Evolutionary conservation across 164 flowering plant species (phyloP).

Genomic region (Umbilicus rupestris): DNA sequence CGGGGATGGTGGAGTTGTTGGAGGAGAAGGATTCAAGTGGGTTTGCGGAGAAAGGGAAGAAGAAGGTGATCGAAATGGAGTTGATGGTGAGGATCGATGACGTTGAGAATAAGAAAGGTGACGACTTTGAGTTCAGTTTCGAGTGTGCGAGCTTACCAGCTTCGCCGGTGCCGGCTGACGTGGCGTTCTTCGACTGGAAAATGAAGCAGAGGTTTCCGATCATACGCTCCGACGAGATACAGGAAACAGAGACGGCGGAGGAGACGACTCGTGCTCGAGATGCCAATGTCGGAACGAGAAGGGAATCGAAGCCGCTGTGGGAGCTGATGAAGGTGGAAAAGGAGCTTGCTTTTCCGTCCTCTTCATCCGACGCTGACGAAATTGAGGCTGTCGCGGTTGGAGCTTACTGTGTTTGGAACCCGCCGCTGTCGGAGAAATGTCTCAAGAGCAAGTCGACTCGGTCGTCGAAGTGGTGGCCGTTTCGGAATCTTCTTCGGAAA

Average conservation of each 20-base stretch:
- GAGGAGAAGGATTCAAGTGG: too few relatives aligned
- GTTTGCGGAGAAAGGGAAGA: too few relatives aligned
- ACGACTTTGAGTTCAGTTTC: background rate
- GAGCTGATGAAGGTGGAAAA: background rate
- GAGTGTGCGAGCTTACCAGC: background rate
- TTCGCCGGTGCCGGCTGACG: background rate
- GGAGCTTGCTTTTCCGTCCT: background rate
- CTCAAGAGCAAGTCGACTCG: background rate
- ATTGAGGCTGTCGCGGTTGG: background rate
- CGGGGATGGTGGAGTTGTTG: too few relatives aligned
- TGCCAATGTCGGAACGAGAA: background rate
- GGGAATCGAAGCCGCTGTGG: background rate
- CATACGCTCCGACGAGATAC: background rate
- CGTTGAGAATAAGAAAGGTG: background rate
- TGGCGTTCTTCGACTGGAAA: background rate
- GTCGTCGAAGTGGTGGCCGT: background rate
- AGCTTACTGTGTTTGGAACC: background rate
- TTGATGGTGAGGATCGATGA: background rate
- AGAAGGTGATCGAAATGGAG: too few relatives aligned
- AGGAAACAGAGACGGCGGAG: background rate
- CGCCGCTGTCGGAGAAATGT: background rate
- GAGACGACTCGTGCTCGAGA: background rate
- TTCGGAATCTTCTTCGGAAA: background rate
- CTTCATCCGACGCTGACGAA: background rate
- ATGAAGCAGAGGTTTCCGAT: background rate